These are phyloP conservation scores for Erodium texanum DNA, from an alignment of 441 rosid species.

Conservation along the genomic window DNA sequence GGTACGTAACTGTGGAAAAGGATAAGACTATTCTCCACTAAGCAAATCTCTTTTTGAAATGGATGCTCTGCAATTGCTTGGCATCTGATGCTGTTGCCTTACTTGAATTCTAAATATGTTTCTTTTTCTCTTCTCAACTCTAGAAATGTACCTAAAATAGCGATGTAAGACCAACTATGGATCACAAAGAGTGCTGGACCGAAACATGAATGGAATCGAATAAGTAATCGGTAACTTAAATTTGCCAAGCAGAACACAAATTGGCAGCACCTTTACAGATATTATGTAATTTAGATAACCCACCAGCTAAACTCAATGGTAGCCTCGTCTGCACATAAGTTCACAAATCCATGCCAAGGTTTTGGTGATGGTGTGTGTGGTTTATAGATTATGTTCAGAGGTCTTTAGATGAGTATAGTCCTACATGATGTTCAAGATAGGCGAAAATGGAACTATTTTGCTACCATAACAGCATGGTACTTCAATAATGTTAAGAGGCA, in stretches of 20 bases:
- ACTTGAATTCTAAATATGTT: not conserved
- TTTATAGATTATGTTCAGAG: no score
- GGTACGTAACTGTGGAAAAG: not conserved
- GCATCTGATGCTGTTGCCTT: constrained; percentile 29
- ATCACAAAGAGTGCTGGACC: not conserved
- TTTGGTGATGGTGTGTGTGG: no score
- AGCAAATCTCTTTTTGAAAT: constrained; percentile 4
- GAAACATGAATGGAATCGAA: not conserved
- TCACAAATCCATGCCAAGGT: no score
- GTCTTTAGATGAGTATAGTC: no score
- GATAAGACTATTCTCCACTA: constrained; percentile 18
- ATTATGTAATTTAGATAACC: no score
- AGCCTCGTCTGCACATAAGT: no score
- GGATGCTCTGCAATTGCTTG: constrained; percentile 12
- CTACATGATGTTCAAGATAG: not conserved
- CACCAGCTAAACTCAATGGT: no score
- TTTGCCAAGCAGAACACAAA: not conserved
- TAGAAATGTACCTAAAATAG: not conserved
- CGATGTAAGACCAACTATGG: not conserved
- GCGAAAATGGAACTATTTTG: no score
- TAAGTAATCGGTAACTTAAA: not conserved
- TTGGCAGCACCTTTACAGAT: no score
- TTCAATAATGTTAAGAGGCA: no score
- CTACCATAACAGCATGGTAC: no score
- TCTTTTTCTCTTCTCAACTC: not conserved